Evolutionary conservation across 164 flowering plant genomes (phyloP), one percentile per base, ranked within the genome.

Genomic region (Vitis amurensis): DNA sequence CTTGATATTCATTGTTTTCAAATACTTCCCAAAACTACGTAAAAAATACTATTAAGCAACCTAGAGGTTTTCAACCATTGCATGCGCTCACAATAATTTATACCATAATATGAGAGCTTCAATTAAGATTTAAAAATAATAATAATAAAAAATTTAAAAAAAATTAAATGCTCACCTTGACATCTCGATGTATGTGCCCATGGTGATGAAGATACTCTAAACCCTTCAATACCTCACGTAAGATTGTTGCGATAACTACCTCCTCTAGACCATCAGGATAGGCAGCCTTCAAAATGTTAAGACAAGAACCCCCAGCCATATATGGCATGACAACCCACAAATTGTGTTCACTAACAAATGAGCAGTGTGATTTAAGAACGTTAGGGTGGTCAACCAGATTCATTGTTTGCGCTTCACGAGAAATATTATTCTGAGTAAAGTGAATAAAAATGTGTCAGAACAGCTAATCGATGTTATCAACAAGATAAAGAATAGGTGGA

Each of bases 271-370:
- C 99, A 81, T 90, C 90, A 2, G 93, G 91, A 76, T 83, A 81
- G 65, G 88, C 94, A 70, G 95, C 90, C 77, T 96, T 96, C 68
- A 96, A 66, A 64, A 96, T 89, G 77, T 96, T 97, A 63, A 93
- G 95, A 72, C 95, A 93, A 73, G 98, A 96, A 37, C 99, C 99
- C 8, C 97, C 98, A 67, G 91, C 76, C 95, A 96, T 90, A 67
- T 61, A 96, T 19, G 98, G 99, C 98, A 91, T 90, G n/a, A 96
- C 91, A 63, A 96, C 94, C 99, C 99, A 96, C 50, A 96, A 70
- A 77, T 75, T 87, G 66, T 89, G 92, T 63, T 83, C 97, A 76
- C 77, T 80, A 62, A 90, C 97, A 77, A 96, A 96, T 61, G 97
- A 96, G 74, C 98, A 96, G 76, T 88, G 88, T 8, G 99, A 90